Conservation (phyloP, 495 filamentous ascomycete species). For the Geoglossum glabrum region DNA sequence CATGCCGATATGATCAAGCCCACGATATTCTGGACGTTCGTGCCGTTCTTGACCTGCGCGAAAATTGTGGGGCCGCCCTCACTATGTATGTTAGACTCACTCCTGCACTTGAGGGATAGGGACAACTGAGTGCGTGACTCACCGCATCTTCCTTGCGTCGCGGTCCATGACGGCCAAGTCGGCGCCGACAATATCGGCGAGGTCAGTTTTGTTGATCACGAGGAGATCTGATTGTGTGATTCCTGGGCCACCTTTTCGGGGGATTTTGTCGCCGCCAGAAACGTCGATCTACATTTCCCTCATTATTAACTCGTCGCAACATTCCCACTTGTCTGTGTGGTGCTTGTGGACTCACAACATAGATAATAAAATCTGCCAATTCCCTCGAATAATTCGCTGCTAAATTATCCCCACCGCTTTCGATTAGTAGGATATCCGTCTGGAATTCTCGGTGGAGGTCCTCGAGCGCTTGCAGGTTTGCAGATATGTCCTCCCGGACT, state of each 20-base stretch:
- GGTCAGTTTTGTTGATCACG: conserved; percentile 89
- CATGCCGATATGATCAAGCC: conserved; percentile 79
- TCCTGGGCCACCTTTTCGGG: conserved; percentile 85
- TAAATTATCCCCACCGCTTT: conserved; percentile 87
- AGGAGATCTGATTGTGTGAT: conserved; percentile 89
- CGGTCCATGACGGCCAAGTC: conserved; percentile 89
- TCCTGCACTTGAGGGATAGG: background rate
- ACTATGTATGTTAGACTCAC: conserved; percentile 5
- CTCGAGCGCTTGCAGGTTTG: conserved; percentile 83
- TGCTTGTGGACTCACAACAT: conserved; percentile 30
- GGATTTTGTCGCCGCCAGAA: conserved; percentile 90
- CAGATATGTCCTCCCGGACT: conserved; percentile 88
- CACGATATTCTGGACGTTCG: conserved; percentile 66
- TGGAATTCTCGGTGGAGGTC: conserved; percentile 57
- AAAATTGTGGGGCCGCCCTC: conserved; percentile 96
- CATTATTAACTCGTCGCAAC: no score
- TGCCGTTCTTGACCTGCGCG: conserved; percentile 84
- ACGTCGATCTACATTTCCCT: conserved; percentile 79
- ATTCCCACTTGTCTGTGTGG: no score
- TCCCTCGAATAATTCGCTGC: conserved; percentile 91
- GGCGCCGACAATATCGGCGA: conserved; percentile 79
- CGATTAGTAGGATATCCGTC: conserved; percentile 68
- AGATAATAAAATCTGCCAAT: conserved; percentile 90
- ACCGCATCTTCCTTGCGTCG: conserved; percentile 78
- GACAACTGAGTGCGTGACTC: background rate